A percentile compares a stretch with the other conserved stretches of the same genome.
Conservation (phyloP, 768 basidiomycete species). For the Pholiota microspora region DNA sequence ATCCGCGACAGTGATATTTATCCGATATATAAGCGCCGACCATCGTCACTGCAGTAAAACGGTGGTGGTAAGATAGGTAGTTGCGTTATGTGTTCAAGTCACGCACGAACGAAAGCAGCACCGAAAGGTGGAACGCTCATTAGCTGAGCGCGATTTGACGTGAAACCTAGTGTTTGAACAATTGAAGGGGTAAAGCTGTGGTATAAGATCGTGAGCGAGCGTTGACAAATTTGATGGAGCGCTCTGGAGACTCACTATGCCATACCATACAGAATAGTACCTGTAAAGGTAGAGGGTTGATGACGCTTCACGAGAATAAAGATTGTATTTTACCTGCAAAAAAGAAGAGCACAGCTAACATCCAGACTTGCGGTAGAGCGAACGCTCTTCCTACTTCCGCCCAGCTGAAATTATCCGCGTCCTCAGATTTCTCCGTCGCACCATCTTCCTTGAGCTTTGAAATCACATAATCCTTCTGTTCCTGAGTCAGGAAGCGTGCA, state of each 20-base stretch:
- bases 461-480: background rate
- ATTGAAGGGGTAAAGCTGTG: conserved; percentile 31
- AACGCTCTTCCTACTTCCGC: background rate
- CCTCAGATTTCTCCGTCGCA: background rate
- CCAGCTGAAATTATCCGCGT: background rate
- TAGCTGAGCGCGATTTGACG: conserved; percentile 27
- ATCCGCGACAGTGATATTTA: background rate
- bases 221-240: too few species aligned
- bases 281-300: conserved; percentile 15
- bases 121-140: conserved; percentile 29
- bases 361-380: background rate
- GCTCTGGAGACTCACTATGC: background rate
- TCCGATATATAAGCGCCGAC: background rate
- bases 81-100: background rate
- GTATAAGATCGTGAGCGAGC: conserved; percentile 29
- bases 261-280: background rate
- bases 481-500: background rate
- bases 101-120: background rate
- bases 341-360: background rate
- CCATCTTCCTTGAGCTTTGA: background rate
- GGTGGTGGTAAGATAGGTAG: background rate
- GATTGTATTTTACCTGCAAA: conserved; percentile 19
- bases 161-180: conserved; percentile 27
- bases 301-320: conserved; percentile 26
- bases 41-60: background rate